phyloP scores from a whole-genome alignment of 2,329 filamentous ascomycete species.

The Chlorencoelia australis region DNA sequence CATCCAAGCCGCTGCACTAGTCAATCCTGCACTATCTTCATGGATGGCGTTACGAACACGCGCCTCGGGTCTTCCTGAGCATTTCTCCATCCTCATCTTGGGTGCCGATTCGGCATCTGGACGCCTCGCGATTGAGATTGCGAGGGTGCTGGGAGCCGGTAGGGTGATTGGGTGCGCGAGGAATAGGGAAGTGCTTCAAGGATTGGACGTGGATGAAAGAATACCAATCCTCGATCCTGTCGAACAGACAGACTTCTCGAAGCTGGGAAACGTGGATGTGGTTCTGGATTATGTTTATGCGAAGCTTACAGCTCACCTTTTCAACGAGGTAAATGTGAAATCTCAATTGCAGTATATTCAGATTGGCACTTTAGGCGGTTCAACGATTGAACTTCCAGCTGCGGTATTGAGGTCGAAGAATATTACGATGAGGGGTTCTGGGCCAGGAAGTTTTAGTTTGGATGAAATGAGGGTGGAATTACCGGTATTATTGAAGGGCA shows the following conservation, averaged over 20 bases:
- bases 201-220: conserved; percentile 35
- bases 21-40: conserved; percentile 44
- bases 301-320: conserved; percentile 31
- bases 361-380: conserved; percentile 39
- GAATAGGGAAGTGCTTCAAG: conserved; percentile 33
- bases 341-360: conserved; percentile 43
- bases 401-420: too few species aligned
- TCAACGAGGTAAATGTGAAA: conserved; percentile 32
- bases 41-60: conserved; percentile 47
- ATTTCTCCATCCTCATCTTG: conserved; percentile 40
- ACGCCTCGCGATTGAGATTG: conserved; percentile 38
- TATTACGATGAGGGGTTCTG: too few species aligned
- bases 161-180: conserved; percentile 42
- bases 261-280: conserved; percentile 38
- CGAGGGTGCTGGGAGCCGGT: conserved; percentile 38
- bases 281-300: conserved; percentile 50
- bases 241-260: conserved; percentile 37
- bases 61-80: conserved; percentile 29
- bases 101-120: conserved; percentile 45
- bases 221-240: conserved; percentile 34
- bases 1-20: conserved; percentile 39
- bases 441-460: too few species aligned
- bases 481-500: too few species aligned
- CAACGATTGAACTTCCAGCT: too few species aligned
- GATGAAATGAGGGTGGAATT: too few species aligned